These are phyloP conservation scores for Saussurea involucrata DNA, from an alignment of 129 eudicot species.

Conservation along the genomic window DNA sequence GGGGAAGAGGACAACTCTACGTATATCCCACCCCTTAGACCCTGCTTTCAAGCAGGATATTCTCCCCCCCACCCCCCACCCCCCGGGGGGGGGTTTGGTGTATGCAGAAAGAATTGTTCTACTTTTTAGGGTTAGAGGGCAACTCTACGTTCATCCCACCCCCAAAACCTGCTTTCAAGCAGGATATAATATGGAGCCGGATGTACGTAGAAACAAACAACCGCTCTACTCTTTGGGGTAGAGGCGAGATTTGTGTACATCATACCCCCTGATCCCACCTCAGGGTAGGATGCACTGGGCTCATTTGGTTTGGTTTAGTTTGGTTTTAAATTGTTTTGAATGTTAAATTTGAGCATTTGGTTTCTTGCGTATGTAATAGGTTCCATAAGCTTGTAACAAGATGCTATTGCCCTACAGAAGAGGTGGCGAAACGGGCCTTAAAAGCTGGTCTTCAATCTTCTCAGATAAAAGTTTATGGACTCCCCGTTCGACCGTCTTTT, in stretches of 20 bases:
- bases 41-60: no score
- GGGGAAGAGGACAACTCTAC: no score
- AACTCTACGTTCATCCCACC: neutral
- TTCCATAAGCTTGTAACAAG: conserved; percentile 99
- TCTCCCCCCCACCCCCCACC: no score
- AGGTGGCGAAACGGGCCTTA: conserved; percentile 87
- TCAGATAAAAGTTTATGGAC: conserved; percentile 89
- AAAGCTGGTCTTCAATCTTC: conserved; percentile 88
- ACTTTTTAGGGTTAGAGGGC: neutral
- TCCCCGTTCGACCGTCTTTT: conserved; percentile 96
- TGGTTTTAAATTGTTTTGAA: neutral
- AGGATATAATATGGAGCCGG: neutral
- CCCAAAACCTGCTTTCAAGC: neutral
- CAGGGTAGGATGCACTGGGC: neutral
- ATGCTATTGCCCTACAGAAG: conserved; percentile 96
- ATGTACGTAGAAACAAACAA: neutral
- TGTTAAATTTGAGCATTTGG: conserved; percentile 7
- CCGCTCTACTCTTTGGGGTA: neutral
- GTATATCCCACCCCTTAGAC: no score
- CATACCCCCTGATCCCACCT: neutral
- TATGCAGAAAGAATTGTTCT: no score
- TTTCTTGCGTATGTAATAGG: conserved; percentile 44
- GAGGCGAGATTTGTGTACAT: neutral
- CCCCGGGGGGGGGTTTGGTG: no score
- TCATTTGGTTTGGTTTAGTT: neutral